phyloP scores from a whole-genome alignment of 345 rosid genomes.

The Linum trigynum region DNA sequence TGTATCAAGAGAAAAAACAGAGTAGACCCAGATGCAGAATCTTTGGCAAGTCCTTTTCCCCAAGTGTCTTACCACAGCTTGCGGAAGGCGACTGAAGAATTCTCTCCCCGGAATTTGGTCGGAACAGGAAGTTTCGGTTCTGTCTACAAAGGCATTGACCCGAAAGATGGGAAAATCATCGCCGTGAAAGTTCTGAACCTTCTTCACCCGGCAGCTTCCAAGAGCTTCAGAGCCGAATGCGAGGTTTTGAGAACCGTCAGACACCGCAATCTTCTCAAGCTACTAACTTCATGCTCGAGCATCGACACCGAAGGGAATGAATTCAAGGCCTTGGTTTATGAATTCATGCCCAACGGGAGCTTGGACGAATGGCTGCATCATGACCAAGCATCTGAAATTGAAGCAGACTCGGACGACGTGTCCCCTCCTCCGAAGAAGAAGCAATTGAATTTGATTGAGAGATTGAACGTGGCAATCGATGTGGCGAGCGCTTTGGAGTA shows the following conservation, averaged over 20 bases:
- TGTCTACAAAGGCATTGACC: conserved; percentile 16
- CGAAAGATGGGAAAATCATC: neutral
- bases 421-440: too few relatives aligned
- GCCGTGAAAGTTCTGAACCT: conserved; percentile 20
- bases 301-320: conserved; percentile 13
- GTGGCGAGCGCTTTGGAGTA: neutral
- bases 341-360: conserved; percentile 16
- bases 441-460: neutral
- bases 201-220: conserved; percentile 6
- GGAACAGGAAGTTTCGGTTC: conserved; percentile 17
- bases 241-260: conserved; percentile 11
- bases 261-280: conserved; percentile 21
- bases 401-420: too few relatives aligned
- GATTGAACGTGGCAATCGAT: conserved; percentile 1
- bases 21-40: neutral
- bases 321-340: conserved; percentile 20
- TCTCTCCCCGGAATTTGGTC: conserved; percentile 10
- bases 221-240: conserved; percentile 16
- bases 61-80: conserved; percentile 4
- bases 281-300: conserved; percentile 16
- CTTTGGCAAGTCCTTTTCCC: neutral
- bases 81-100: conserved; percentile 8
- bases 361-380: conserved; percentile 19
- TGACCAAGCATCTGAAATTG: neutral
- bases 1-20: neutral